Conservation (phyloP, 352 stramenopile genomes). For the Globisporangium perplexum region DNA sequence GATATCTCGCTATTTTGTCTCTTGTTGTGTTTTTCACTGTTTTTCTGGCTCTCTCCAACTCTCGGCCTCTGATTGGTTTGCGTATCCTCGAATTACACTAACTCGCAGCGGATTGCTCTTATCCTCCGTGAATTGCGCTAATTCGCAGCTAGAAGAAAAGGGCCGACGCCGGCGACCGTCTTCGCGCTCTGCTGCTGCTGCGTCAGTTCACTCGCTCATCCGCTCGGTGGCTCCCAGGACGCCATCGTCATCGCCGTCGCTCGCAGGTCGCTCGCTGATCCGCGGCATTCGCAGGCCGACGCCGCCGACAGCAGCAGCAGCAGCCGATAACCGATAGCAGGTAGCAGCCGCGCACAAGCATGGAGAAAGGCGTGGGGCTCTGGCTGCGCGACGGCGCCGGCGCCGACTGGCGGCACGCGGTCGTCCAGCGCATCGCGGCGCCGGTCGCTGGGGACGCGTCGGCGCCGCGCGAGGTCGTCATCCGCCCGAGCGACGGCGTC, state of each 20-base stretch:
- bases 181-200: background rate
- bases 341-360: constrained; percentile 10
- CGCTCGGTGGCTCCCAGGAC: background rate
- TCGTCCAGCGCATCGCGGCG: constrained; percentile 36
- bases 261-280: too few relatives aligned
- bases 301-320: background rate
- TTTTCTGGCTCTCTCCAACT: constrained; percentile 7
- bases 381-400: constrained; percentile 64
- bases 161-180: background rate
- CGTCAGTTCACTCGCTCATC: constrained; percentile 7
- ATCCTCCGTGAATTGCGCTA: background rate
- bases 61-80: background rate
- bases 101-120: too few relatives aligned
- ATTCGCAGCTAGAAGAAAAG: background rate
- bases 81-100: background rate
- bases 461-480: constrained; percentile 28
- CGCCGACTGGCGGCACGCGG: constrained; percentile 66
- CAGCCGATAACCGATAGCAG: too few relatives aligned
- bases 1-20: too few relatives aligned
- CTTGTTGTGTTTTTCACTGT: too few relatives aligned
- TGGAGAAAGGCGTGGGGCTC: constrained; percentile 79
- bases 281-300: background rate
- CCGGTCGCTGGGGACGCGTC: constrained; percentile 12
- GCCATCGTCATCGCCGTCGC: too few relatives aligned
- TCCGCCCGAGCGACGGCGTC: constrained; percentile 49